Evolutionary conservation across 257 asterid genomes (phyloP).

Genomic region (Solanum rostratum): DNA sequence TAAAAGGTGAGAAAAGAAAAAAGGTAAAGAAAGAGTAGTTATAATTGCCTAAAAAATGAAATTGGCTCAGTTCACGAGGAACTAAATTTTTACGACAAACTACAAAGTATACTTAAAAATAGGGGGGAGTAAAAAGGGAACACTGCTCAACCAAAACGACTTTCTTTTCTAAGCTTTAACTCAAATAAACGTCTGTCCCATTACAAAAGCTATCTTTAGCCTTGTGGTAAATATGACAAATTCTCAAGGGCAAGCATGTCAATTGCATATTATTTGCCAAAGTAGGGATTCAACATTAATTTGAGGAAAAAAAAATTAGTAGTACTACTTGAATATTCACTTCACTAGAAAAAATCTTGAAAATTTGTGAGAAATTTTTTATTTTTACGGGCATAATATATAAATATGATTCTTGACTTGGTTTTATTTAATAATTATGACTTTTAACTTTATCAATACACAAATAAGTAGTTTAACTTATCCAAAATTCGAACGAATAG

Average conservation of each 20-base stretch:
- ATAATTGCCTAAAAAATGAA: not conserved
- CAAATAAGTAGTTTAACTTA: too few species aligned
- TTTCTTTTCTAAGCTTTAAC: slow-evolving; percentile 7
- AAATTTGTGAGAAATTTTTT: not conserved
- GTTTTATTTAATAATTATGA: too few species aligned
- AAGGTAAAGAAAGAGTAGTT: not conserved
- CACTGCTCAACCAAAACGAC: not conserved
- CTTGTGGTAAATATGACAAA: not conserved
- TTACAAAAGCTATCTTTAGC: not conserved
- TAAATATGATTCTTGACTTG: too few species aligned
- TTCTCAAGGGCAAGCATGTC: not conserved
- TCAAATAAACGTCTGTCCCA: slow-evolving; percentile 5
- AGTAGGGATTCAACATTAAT: not conserved
- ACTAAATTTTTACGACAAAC: not conserved
- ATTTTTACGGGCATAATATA: too few species aligned
- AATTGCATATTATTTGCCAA: not conserved
- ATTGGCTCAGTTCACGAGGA: not conserved
- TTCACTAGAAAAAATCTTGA: not conserved
- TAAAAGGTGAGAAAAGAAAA: not conserved
- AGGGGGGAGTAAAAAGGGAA: not conserved
- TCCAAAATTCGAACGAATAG: too few species aligned
- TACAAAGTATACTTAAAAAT: not conserved
- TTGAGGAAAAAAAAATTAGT: not conserved
- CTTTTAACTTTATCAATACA: too few species aligned
- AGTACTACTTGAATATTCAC: not conserved